Conservation (phyloP, 1,139 yeast species). For the Candida frijolesensis region DNA sequence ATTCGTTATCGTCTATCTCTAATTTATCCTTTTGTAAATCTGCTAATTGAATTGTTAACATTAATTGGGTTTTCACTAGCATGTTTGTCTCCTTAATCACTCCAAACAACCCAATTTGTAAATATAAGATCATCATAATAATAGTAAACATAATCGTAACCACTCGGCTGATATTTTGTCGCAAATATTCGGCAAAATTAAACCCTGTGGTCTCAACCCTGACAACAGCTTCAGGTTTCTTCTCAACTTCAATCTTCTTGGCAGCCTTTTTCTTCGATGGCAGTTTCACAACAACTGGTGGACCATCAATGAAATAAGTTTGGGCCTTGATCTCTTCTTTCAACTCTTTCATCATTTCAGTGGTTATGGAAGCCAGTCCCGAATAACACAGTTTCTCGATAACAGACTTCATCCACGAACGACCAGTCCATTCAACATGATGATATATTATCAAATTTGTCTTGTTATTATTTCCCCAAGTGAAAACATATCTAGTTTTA, state of each 20-base stretch:
- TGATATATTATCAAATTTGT: conserved; percentile 47
- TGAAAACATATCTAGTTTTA: conserved; percentile 47
- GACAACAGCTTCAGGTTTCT: conserved; percentile 4
- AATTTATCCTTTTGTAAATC: conserved; percentile 10
- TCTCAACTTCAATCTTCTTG: conserved; percentile 7
- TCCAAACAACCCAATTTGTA: conserved; percentile 26
- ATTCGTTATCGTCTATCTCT: conserved; percentile 11
- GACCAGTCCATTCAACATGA: conserved; percentile 55
- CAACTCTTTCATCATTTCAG: conserved; percentile 32
- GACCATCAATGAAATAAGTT: conserved; percentile 27
- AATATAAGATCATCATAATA: conserved; percentile 23
- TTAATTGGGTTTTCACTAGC: conserved; percentile 28
- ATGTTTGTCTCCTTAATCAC: conserved; percentile 27
- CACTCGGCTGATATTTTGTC: conserved; percentile 21
- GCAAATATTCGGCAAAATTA: conserved; percentile 17
- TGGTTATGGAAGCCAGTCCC: conserved; percentile 49
- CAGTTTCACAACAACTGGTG: conserved; percentile 13
- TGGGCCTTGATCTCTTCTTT: conserved; percentile 28
- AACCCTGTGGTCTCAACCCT: conserved; percentile 1
- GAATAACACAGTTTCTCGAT: conserved; percentile 53
- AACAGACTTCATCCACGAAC: conserved; percentile 57
- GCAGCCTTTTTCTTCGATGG: conserved; percentile 8
- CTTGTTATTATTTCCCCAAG: conserved; percentile 48
- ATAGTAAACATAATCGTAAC: conserved; percentile 24
- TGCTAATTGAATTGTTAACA: conserved; percentile 25